Base-by-base conservation (phyloP, 768 basidiomycete species). In the Galerina marginata region DNA sequence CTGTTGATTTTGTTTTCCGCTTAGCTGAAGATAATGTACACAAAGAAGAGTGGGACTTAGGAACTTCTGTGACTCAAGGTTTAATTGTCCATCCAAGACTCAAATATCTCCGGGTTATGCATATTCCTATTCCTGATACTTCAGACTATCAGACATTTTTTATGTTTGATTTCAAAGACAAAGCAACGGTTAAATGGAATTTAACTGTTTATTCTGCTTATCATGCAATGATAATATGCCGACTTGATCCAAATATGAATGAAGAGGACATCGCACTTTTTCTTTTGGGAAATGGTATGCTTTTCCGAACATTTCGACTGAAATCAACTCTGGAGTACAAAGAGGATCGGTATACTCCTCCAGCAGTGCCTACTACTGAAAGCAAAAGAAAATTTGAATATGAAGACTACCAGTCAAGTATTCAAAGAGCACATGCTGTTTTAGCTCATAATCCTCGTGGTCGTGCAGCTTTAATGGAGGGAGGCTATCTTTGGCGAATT, bases 401-500 rank as follows among this genome's bases (percentile, higher is more conserved):
- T 6, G 16, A 23, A 23, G 47, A 51, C 29, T 51, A 58, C 15
- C 6, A 40, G 2, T 50, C 50, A 26, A 50, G 47, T 38, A 33
- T 25, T 51, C 5, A 39, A 58, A 49, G 56, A 58, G 11, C 40
- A 58, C 38, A 16, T 26, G 2, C 14, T 29, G n/a, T 58, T 37
- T 26, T 40, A 12, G 10, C 11, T 23, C 23, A 49, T 7, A 6
- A 11, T 9, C 26, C 46, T 15, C 47, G 47, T 9, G 45, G 42
- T 16, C 60, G 60, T 38, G 55, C 49, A 3, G 60, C 54, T 6
- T 20, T 61, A 15, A 56, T 56, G 50, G 33, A 50, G 16, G 54
- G 60, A 25, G 60, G 60, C 9, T 61, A 56, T 40, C 15, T 61
- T 7, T 61, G 60, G 60, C 53, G 60, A 26, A 23, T 56, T 20